Conservation (phyloP, 257 asterid genomes). For the Ballota nigra region DNA sequence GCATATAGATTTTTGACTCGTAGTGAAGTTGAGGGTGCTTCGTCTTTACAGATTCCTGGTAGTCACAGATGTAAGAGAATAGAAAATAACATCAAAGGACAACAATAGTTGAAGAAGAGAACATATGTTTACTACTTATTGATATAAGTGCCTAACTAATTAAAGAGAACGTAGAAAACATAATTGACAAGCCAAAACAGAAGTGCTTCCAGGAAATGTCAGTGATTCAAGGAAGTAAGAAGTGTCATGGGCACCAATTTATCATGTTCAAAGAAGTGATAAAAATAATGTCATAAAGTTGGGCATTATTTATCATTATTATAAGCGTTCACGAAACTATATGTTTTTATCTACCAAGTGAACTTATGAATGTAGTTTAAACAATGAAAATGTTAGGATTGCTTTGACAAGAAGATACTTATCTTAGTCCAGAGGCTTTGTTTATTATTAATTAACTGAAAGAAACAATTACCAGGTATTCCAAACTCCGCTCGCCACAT, state of each 20-base stretch:
- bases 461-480: too few species aligned
- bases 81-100: not conserved
- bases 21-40: slow-evolving; percentile 88
- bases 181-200: not conserved
- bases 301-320: not conserved
- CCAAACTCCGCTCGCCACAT: too few species aligned
- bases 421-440: not conserved
- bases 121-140: not conserved
- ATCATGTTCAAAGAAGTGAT: not conserved
- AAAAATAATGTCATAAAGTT: not conserved
- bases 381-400: not conserved
- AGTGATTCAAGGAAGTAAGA: not conserved
- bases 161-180: not conserved
- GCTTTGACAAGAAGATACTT: not conserved
- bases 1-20: slow-evolving; percentile 84
- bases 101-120: not conserved
- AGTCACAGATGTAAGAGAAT: slow-evolving; percentile 18
- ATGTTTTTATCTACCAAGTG: not conserved
- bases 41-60: slow-evolving; percentile 82
- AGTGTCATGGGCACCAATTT: not conserved
- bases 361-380: not conserved
- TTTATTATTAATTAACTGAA: slow-evolving; percentile 20
- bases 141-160: not conserved
- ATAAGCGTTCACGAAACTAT: too few species aligned
- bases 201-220: not conserved